Conservation (phyloP, 345 rosid species). For the Populus simonii region DNA sequence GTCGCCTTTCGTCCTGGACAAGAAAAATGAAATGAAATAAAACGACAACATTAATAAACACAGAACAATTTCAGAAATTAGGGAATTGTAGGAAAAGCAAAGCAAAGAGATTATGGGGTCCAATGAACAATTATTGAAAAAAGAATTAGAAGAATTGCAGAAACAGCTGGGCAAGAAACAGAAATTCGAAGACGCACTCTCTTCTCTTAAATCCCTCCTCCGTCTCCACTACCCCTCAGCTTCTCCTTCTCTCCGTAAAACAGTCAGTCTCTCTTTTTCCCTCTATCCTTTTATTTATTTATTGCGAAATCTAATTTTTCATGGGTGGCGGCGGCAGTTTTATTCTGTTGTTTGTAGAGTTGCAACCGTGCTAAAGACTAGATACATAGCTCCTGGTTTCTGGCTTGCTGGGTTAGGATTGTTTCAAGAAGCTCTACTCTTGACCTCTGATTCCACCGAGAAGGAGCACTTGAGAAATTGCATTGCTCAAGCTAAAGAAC, state of each 20-base stretch:
- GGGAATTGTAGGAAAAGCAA: neutral
- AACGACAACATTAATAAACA: too few species aligned
- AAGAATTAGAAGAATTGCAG: conserved; percentile 65
- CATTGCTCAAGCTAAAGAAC: conserved; percentile 68
- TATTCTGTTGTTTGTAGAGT: conserved; percentile 74
- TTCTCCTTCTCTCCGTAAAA: conserved; percentile 59
- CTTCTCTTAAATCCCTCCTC: conserved; percentile 55
- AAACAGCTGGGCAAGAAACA: conserved; percentile 76
- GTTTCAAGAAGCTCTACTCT: conserved; percentile 55
- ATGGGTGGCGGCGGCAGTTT: conserved; percentile 41
- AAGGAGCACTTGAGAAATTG: conserved; percentile 60
- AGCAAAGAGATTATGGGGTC: conserved; percentile 15
- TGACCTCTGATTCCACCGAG: conserved; percentile 55
- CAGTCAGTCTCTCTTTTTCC: conserved; percentile 27
- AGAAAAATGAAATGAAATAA: too few species aligned
- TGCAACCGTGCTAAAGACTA: conserved; percentile 70
- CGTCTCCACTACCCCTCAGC: conserved; percentile 51
- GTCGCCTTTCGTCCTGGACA: too few species aligned
- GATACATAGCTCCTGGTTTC: conserved; percentile 83
- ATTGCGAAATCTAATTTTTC: neutral
- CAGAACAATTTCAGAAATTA: too few species aligned
- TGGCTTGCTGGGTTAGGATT: conserved; percentile 76
- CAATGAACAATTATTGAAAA: conserved; percentile 48
- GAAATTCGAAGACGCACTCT: conserved; percentile 73
- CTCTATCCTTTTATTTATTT: neutral